Conservation (phyloP, 176 grass and related monocot genomes). For the Carex scoparia region DNA sequence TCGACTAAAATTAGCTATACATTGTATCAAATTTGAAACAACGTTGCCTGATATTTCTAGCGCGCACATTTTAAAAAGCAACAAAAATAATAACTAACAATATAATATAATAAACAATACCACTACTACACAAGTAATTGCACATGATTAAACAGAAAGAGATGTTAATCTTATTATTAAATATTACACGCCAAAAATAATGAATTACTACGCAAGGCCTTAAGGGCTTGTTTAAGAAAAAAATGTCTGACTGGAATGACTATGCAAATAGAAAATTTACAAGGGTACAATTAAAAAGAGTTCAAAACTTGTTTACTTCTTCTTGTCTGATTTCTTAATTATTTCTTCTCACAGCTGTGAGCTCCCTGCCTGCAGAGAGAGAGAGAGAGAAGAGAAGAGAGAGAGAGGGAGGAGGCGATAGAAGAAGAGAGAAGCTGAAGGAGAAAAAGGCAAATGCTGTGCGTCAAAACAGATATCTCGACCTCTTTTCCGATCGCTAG, state of each 20-base stretch:
- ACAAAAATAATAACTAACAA: too few species aligned
- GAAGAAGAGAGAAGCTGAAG: background rate
- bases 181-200: background rate
- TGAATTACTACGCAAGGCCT: background rate
- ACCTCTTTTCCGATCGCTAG: slow-evolving; percentile 1
- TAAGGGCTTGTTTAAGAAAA: background rate
- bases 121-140: background rate
- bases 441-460: slow-evolving; percentile 34
- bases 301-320: background rate
- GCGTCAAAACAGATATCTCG: slow-evolving; percentile 41
- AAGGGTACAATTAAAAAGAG: background rate
- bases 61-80: too few species aligned
- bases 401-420: background rate
- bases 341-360: slow-evolving; percentile 19
- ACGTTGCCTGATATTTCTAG: background rate
- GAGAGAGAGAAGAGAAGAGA: background rate
- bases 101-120: too few species aligned
- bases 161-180: background rate
- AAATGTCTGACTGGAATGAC: background rate
- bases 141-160: background rate
- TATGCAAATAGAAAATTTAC: slow-evolving; percentile 1
- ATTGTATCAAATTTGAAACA: background rate
- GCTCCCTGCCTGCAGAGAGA: background rate
- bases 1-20: background rate
- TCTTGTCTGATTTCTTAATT: slow-evolving; percentile 16